These are phyloP conservation scores for Cladosporium cucumerinum DNA, from an alignment of 2,329 filamentous ascomycete genomes.

Conservation along the genomic window DNA sequence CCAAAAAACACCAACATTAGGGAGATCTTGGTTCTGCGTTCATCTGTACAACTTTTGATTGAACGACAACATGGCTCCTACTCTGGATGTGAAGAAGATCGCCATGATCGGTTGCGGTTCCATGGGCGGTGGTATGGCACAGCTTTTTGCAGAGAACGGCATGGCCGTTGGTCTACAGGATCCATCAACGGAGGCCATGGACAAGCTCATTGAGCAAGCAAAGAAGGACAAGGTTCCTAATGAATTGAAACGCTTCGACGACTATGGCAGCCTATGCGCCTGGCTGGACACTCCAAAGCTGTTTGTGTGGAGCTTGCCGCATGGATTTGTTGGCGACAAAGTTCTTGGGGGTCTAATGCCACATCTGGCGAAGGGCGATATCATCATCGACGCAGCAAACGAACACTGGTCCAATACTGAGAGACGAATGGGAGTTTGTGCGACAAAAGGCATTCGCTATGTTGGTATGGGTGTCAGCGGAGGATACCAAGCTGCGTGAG, in stretches of 20 bases:
- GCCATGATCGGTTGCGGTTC: constrained; percentile 57
- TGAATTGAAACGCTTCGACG: constrained; percentile 40
- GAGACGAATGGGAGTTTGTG: constrained; percentile 44
- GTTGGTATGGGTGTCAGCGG: constrained; percentile 67
- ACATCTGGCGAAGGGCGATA: constrained; percentile 57
- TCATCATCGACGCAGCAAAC: constrained; percentile 67
- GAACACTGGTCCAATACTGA: constrained; percentile 66
- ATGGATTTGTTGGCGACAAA: constrained; percentile 42
- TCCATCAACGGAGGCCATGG: constrained; percentile 49
- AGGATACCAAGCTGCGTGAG: constrained; percentile 62
- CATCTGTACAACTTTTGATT: background rate
- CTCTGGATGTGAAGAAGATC: constrained; percentile 38
- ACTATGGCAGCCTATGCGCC: constrained; percentile 51
- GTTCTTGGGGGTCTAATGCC: constrained; percentile 48
- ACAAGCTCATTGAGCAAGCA: constrained; percentile 41
- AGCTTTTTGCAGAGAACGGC: constrained; percentile 57
- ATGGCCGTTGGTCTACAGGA: constrained; percentile 55
- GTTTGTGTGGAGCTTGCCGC: constrained; percentile 35
- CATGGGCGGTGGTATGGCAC: constrained; percentile 59
- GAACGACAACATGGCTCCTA: constrained; percentile 5
- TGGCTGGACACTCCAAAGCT: constrained; percentile 42
- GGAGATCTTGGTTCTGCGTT: background rate
- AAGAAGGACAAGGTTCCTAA: constrained; percentile 40
- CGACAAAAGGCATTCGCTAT: constrained; percentile 58
- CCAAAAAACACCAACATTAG: background rate